phyloP scores from a whole-genome alignment of 306 rosid species.

The Cucumis melo region DNA sequence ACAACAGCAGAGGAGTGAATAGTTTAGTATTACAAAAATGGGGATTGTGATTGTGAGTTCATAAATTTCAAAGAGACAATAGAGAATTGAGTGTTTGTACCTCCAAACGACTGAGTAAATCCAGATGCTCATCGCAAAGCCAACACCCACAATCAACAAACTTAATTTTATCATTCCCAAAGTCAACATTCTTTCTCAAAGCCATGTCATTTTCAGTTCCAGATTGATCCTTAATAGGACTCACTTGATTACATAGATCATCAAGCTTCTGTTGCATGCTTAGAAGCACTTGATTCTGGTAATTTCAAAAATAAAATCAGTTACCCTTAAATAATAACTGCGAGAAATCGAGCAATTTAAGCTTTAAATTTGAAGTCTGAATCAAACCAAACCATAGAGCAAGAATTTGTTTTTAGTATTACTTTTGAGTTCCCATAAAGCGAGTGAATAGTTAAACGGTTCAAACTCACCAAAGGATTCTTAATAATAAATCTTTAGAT shows the following conservation, averaged over 20 bases:
- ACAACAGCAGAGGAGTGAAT: too few relatives aligned
- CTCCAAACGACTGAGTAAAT: constrained; percentile 16
- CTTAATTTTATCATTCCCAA: constrained; percentile 34
- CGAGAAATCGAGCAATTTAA: too few relatives aligned
- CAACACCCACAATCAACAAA: constrained; percentile 74
- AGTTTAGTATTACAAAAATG: too few relatives aligned
- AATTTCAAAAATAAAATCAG: background rate
- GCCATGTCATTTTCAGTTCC: background rate
- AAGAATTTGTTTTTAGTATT: background rate
- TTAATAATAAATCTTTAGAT: background rate
- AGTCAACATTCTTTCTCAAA: constrained; percentile 22
- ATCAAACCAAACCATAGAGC: background rate
- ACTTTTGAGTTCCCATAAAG: background rate
- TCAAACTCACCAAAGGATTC: background rate
- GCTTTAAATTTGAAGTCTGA: too few relatives aligned
- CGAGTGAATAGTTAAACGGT: background rate
- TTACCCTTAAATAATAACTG: too few relatives aligned
- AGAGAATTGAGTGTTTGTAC: constrained; percentile 15
- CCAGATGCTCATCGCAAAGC: constrained; percentile 63
- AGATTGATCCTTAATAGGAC: constrained; percentile 32
- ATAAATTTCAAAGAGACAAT: background rate
- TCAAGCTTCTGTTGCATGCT: constrained; percentile 91
- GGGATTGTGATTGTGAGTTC: background rate
- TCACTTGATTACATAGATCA: constrained; percentile 54
- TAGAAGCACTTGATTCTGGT: constrained; percentile 44